Evolutionary conservation across 768 basidiomycete species (phyloP).

Genomic region (Hypholoma fasciculare): DNA sequence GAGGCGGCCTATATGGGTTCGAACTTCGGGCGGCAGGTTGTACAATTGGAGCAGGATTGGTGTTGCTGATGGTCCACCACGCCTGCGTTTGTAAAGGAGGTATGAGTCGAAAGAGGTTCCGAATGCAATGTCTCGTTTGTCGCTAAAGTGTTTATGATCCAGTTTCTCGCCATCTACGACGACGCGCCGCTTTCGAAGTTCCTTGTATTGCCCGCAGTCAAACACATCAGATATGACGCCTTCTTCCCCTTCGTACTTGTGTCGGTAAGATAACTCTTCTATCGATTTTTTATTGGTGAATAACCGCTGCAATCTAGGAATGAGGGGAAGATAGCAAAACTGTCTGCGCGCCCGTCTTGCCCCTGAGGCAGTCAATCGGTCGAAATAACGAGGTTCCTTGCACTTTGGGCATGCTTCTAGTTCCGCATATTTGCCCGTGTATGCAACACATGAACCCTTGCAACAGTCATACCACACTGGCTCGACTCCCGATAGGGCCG

Average conservation of each 20-base stretch:
- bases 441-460: constrained; percentile 31
- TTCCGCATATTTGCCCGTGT: constrained; percentile 19
- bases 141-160: constrained; percentile 7
- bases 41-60: constrained; percentile 41
- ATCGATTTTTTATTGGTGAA: constrained; percentile 10
- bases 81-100: constrained; percentile 9
- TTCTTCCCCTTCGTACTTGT: constrained; percentile 1
- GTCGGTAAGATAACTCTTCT: constrained; percentile 14
- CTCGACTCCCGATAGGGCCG: constrained; percentile 22
- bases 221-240: constrained; percentile 11
- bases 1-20: constrained; percentile 29
- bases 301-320: constrained; percentile 25
- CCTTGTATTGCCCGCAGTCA: constrained; percentile 7
- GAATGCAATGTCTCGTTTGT: constrained; percentile 11
- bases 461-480: constrained; percentile 32
- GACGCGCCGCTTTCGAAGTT: neutral
- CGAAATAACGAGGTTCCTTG: constrained; percentile 11
- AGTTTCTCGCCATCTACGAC: constrained; percentile 8
- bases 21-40: constrained; percentile 40
- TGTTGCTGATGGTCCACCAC: constrained; percentile 14
- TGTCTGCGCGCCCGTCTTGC: constrained; percentile 6
- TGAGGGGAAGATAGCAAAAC: constrained; percentile 29
- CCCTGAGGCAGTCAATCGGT: neutral
- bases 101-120: constrained; percentile 11
- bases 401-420: constrained; percentile 18